These are phyloP conservation scores for Pseudopyricularia cyperi DNA, from an alignment of 2,329 filamentous ascomycete species.

Conservation along the genomic window DNA sequence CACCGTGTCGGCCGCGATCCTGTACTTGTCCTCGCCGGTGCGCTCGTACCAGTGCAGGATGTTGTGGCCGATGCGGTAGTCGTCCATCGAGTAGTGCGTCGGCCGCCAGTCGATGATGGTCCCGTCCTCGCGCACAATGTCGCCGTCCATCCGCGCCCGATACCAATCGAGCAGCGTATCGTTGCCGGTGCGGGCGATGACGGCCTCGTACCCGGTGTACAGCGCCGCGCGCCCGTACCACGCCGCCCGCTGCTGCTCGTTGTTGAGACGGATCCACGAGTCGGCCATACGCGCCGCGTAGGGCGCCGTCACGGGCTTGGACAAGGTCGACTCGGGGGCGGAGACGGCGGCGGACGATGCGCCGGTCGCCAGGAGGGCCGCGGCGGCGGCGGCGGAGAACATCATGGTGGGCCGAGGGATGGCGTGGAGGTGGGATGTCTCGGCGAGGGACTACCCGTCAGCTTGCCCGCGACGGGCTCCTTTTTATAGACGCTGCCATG, in stretches of 20 bases:
- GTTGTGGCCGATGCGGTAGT: constrained; percentile 2
- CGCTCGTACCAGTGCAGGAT: constrained; percentile 1
- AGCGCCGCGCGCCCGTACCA: constrained; percentile 1
- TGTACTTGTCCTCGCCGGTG: constrained; percentile 32
- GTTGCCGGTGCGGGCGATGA: constrained; percentile 1
- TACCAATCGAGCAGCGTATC: constrained; percentile 1
- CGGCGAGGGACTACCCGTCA: neutral
- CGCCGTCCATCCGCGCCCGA: neutral
- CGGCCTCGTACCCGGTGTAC: constrained; percentile 1
- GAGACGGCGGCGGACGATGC: neutral
- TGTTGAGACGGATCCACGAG: constrained; percentile 1
- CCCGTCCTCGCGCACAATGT: neutral
- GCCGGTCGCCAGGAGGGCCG: neutral
- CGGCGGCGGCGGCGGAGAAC: neutral
- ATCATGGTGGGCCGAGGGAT: neutral
- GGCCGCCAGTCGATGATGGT: constrained; percentile 1
- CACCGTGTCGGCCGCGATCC: constrained; percentile 30
- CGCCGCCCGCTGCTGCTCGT: neutral
- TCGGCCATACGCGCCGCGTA: constrained; percentile 1
- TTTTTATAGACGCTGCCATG: neutral
- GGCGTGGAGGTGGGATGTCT: neutral
- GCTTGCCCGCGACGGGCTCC: neutral
- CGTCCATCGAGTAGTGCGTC: neutral
- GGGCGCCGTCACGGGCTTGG: neutral
- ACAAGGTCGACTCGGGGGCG: neutral